phyloP scores from a whole-genome alignment of 1,284 basidiomycete species.

The Austroboletus novae-zelandiae region DNA sequence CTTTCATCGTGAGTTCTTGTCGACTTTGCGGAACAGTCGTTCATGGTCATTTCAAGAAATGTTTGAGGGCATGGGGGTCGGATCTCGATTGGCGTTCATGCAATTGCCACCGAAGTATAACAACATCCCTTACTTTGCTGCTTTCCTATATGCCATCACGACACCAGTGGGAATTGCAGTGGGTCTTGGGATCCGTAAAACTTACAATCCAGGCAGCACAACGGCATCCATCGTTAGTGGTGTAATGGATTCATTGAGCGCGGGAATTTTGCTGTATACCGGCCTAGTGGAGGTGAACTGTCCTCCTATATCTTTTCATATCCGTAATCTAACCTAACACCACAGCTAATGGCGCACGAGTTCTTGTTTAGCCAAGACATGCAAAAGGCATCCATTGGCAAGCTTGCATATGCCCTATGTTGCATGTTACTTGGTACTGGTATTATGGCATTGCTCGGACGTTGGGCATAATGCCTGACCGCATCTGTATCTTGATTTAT shows the following conservation, averaged over 20 bases:
- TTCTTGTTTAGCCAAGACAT: conserved; percentile 88
- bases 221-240: conserved; percentile 82
- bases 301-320: not conserved
- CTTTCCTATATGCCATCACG: conserved; percentile 71
- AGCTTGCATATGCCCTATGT: conserved; percentile 65
- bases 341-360: conserved; percentile 84
- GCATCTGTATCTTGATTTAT: not conserved
- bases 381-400: conserved; percentile 62
- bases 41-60: conserved; percentile 52
- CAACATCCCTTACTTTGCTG: conserved; percentile 66
- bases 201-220: conserved; percentile 78
- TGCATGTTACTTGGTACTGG: conserved; percentile 79
- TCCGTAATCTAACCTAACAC: conserved; percentile 1
- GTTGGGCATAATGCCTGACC: conserved; percentile 66
- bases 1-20: conserved; percentile 71
- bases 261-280: conserved; percentile 90
- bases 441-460: conserved; percentile 82
- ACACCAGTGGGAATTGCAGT: conserved; percentile 84
- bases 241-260: conserved; percentile 79
- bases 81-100: conserved; percentile 79
- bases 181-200: conserved; percentile 78
- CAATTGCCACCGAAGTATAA: conserved; percentile 56
- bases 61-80: conserved; percentile 90
- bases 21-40: not conserved
- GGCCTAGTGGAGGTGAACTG: conserved; percentile 77